Evolutionary conservation across 2,329 filamentous ascomycete genomes (phyloP).

Genomic region (Aspergillus sp.): DNA sequence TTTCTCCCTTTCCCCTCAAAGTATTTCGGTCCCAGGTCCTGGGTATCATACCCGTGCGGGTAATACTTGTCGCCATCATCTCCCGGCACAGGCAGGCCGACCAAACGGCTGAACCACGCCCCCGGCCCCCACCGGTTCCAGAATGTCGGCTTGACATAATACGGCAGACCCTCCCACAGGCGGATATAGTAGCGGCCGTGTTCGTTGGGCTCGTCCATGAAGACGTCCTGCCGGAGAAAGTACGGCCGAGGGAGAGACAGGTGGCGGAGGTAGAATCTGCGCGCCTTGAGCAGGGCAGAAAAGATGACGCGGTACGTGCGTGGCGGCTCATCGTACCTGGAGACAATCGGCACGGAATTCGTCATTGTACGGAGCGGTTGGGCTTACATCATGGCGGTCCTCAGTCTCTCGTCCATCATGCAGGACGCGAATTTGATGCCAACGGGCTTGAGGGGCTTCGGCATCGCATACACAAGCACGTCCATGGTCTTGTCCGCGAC

Average conservation of each 20-base stretch:
- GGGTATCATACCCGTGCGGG: slow-evolving; percentile 49
- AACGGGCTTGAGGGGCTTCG: slow-evolving; percentile 42
- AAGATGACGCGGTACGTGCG: slow-evolving; percentile 31
- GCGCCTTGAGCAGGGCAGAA: slow-evolving; percentile 47
- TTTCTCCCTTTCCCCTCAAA: slow-evolving; percentile 50
- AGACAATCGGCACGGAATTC: neutral
- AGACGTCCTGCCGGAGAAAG: slow-evolving; percentile 33
- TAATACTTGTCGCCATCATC: slow-evolving; percentile 46
- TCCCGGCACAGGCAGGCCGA: slow-evolving; percentile 48
- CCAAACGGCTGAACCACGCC: slow-evolving; percentile 47
- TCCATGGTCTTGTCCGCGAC: slow-evolving; percentile 59
- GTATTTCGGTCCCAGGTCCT: slow-evolving; percentile 60
- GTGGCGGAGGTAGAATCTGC: slow-evolving; percentile 56
- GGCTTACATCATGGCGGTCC: slow-evolving; percentile 62
- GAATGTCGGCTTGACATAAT: slow-evolving; percentile 58
- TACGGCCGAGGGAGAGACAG: slow-evolving; percentile 58
- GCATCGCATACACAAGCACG: slow-evolving; percentile 59
- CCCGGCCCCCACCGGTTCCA: slow-evolving; percentile 61
- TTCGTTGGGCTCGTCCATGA: slow-evolving; percentile 51
- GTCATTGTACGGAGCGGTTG: no score
- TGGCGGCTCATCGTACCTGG: slow-evolving; percentile 14
- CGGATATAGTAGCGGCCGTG: slow-evolving; percentile 53
- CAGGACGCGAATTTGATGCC: slow-evolving; percentile 52
- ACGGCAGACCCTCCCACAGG: slow-evolving; percentile 60
- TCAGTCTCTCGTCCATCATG: slow-evolving; percentile 61